A percentile compares a stretch with the other conserved stretches of the same genome.
phyloP scores from a whole-genome alignment of 352 stramenopile species.

The Achlya hypogyna region DNA sequence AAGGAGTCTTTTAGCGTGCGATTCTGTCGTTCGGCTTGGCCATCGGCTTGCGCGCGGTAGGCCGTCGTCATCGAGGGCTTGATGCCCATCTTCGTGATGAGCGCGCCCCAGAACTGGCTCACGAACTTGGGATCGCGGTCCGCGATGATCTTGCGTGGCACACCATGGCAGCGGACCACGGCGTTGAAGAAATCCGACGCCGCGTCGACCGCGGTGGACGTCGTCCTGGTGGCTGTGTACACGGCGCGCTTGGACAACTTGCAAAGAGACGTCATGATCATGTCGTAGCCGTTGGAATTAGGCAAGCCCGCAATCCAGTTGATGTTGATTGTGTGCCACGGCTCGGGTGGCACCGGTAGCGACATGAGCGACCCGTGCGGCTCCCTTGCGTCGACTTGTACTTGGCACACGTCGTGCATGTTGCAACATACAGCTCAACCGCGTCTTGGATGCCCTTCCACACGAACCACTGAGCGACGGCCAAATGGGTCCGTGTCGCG shows the following conservation, averaged over 20 bases:
- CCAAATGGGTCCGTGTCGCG: background rate
- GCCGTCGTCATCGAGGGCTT: constrained; percentile 18
- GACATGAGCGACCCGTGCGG: constrained; percentile 24
- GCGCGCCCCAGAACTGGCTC: constrained; percentile 19
- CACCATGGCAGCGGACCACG: background rate
- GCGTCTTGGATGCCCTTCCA: constrained; percentile 14
- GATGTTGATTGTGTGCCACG: constrained; percentile 26
- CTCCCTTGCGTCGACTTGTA: constrained; percentile 23
- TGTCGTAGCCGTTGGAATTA: constrained; percentile 21
- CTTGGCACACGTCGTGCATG: constrained; percentile 23
- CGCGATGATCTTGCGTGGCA: background rate
- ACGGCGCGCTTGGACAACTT: constrained; percentile 24
- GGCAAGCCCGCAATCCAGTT: constrained; percentile 26
- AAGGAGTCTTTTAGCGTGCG: constrained; percentile 19
- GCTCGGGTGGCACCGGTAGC: constrained; percentile 20
- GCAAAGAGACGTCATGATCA: constrained; percentile 22
- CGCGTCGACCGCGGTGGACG: background rate
- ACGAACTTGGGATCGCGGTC: constrained; percentile 23
- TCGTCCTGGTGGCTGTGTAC: constrained; percentile 15
- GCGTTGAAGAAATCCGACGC: background rate
- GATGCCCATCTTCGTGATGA: constrained; percentile 24
- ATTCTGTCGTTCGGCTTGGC: constrained; percentile 22
- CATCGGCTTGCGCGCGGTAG: constrained; percentile 21
- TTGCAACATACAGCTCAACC: constrained; percentile 20
- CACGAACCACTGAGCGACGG: background rate